Conservation (phyloP, 371 early-diverging fungal genomes). For the Sporodiniella umbellata region DNA sequence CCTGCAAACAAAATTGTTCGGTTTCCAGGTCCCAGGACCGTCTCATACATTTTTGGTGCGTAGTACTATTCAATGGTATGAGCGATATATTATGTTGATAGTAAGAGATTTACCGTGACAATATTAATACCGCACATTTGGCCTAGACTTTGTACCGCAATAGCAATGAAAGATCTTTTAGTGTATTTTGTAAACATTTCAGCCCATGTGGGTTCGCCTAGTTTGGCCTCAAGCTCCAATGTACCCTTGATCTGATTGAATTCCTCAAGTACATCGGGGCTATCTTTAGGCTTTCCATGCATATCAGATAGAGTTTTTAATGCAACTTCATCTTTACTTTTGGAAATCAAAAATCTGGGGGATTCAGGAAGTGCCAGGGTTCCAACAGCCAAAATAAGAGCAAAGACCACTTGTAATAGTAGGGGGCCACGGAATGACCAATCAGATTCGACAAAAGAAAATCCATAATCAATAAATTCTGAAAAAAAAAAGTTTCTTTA, state of each 20-base stretch:
- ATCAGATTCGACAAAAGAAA: constrained; percentile 19
- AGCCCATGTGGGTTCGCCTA: constrained; percentile 63
- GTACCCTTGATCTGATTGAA: constrained; percentile 68
- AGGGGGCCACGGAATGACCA: constrained; percentile 47
- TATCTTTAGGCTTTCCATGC: constrained; percentile 50
- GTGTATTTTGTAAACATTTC: constrained; percentile 64
- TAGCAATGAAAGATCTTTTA: constrained; percentile 59
- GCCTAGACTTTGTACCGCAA: constrained; percentile 58
- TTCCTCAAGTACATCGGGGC: constrained; percentile 62
- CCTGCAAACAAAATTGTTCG: constrained; percentile 34
- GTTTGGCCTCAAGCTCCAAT: constrained; percentile 61
- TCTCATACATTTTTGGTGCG: constrained; percentile 65
- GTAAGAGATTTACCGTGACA: constrained; percentile 39
- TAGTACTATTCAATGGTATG: constrained; percentile 42
- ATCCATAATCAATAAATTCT: constrained; percentile 44
- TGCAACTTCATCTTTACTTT: constrained; percentile 50
- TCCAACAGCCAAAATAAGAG: constrained; percentile 42
- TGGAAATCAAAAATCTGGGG: constrained; percentile 48
- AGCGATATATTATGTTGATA: background rate
- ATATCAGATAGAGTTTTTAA: constrained; percentile 66
- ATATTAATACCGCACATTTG: constrained; percentile 74
- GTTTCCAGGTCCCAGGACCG: constrained; percentile 38
- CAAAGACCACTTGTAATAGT: constrained; percentile 40
- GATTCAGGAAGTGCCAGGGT: constrained; percentile 48
- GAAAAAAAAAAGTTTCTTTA: background rate